Evolutionary conservation across 2,329 filamentous ascomycete species (phyloP).

Genomic region (Hypocrella siamensis): DNA sequence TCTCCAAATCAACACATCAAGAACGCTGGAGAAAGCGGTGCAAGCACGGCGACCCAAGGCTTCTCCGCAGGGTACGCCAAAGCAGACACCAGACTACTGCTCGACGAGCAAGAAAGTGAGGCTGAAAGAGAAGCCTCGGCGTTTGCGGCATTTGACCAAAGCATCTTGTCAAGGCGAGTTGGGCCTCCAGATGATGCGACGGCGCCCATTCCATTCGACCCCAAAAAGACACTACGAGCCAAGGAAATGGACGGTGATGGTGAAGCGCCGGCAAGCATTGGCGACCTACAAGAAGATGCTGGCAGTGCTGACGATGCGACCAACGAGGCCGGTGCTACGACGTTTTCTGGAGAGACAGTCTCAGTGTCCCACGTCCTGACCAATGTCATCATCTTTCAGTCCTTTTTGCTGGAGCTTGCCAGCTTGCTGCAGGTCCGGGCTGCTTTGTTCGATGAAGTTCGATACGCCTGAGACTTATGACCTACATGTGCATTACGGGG

Average conservation of each 20-base stretch:
- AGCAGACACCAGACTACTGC: slow-evolving; percentile 8
- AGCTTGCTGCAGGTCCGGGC: slow-evolving; percentile 61
- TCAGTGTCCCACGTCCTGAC: slow-evolving; percentile 67
- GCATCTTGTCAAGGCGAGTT: slow-evolving; percentile 39
- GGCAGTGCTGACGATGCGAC: slow-evolving; percentile 3
- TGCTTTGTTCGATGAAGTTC: slow-evolving; percentile 61
- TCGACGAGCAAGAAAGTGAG: slow-evolving; percentile 15
- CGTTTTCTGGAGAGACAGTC: slow-evolving; percentile 23
- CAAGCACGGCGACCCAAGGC: slow-evolving; percentile 14
- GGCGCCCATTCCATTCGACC: slow-evolving; percentile 28
- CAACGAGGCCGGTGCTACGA: slow-evolving; percentile 7
- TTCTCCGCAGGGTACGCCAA: slow-evolving; percentile 23
- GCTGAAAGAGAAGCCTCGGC: slow-evolving; percentile 38
- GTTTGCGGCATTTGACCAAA: slow-evolving; percentile 49
- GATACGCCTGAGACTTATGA: slow-evolving; percentile 32
- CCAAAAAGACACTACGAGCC: slow-evolving; percentile 15
- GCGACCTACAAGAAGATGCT: slow-evolving; percentile 6
- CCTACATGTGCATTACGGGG: too few species aligned
- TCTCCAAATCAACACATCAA: too few species aligned
- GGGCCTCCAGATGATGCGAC: slow-evolving; percentile 27
- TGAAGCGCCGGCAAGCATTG: slow-evolving; percentile 4
- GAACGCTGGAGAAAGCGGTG: slow-evolving; percentile 20
- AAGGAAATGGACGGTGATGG: slow-evolving; percentile 6
- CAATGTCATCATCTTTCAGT: slow-evolving; percentile 65
- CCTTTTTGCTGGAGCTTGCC: slow-evolving; percentile 63